Conservation (phyloP, 2,329 filamentous ascomycete genomes). For the Xylaria arbuscula region DNA sequence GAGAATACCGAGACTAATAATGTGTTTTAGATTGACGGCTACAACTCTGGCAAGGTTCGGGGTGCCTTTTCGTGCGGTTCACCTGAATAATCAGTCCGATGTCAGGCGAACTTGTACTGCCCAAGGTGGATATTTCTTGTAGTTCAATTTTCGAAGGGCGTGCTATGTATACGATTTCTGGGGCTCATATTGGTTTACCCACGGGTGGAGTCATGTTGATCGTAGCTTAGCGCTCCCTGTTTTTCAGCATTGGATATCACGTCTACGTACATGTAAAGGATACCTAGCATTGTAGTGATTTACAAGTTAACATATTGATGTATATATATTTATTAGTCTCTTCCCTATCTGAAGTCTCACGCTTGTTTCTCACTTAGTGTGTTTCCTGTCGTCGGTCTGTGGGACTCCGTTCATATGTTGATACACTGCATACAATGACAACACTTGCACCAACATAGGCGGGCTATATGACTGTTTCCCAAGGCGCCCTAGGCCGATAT, state of each 20-base stretch:
- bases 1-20: constrained; percentile 25
- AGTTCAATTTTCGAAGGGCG: constrained; percentile 23
- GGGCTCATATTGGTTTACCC: neutral
- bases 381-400: no score
- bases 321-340: neutral
- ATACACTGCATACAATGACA: no score
- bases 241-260: constrained; percentile 11
- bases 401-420: no score
- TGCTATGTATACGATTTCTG: constrained; percentile 1
- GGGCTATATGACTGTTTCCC: no score
- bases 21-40: constrained; percentile 42
- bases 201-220: neutral
- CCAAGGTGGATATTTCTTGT: constrained; percentile 1
- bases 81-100: constrained; percentile 18
- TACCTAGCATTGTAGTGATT: constrained; percentile 8
- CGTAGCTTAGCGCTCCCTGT: constrained; percentile 9
- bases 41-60: constrained; percentile 40
- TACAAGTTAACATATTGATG: constrained; percentile 4
- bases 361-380: neutral
- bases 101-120: constrained; percentile 6
- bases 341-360: neutral
- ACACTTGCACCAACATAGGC: no score
- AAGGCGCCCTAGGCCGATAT: no score
- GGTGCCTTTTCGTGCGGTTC: constrained; percentile 42
- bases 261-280: constrained; percentile 7